These are phyloP conservation scores for Nemania sp. DNA, from an alignment of 2,329 filamentous ascomycete genomes.

Conservation along the genomic window DNA sequence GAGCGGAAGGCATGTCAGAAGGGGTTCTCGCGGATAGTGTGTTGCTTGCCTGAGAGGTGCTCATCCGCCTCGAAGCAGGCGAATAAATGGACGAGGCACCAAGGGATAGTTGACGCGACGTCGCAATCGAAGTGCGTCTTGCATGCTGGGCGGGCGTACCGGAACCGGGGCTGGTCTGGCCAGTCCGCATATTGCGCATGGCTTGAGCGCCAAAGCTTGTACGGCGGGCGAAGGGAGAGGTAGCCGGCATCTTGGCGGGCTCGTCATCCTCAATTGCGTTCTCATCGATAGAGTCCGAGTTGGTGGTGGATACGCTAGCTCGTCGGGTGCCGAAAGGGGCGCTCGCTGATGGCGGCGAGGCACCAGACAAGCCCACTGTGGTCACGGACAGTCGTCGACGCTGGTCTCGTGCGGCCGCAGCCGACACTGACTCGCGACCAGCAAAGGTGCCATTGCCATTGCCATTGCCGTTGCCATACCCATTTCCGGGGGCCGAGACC, in stretches of 20 bases:
- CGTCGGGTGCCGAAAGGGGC: conserved; percentile 60
- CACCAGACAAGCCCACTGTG: conserved; percentile 74
- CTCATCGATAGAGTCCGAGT: conserved; percentile 70
- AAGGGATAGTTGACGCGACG: conserved; percentile 41
- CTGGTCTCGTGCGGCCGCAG: conserved; percentile 45
- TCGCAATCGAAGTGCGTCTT: conserved; percentile 35
- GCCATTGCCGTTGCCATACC: conserved; percentile 36
- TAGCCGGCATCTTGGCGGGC: conserved; percentile 62
- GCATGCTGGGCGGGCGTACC: conserved; percentile 57
- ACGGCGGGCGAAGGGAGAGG: conserved; percentile 78
- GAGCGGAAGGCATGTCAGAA: conserved; percentile 68
- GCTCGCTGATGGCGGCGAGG: conserved; percentile 61
- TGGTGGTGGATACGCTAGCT: conserved; percentile 71
- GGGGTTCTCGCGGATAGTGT: conserved; percentile 59
- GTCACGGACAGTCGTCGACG: conserved; percentile 75
- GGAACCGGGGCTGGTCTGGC: conserved; percentile 62
- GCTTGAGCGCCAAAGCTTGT: conserved; percentile 90
- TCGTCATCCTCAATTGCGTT: conserved; percentile 74
- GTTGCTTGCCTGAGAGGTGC: conserved; percentile 61
- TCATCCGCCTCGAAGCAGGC: conserved; percentile 41
- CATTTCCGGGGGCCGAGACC: conserved; percentile 46
- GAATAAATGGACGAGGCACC: conserved; percentile 44
- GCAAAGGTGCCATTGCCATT: neutral
- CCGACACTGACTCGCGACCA: conserved; percentile 33
- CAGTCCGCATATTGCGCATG: conserved; percentile 68